These are phyloP conservation scores for Boletellus sp. DNA, from an alignment of 768 basidiomycete species.

Conservation along the genomic window DNA sequence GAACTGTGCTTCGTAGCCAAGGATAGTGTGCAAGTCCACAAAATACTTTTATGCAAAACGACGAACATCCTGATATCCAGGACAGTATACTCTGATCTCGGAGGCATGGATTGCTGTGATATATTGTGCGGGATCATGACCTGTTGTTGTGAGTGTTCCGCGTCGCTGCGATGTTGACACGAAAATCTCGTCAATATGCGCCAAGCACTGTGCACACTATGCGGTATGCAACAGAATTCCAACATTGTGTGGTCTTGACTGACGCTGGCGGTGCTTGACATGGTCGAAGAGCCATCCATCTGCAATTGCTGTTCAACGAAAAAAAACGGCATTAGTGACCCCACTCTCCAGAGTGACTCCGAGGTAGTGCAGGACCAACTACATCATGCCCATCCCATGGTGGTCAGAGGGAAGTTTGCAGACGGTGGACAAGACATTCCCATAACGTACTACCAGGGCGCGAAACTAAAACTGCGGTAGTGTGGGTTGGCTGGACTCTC, in stretches of 20 bases:
- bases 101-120: slow-evolving; percentile 25
- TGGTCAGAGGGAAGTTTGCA: slow-evolving; percentile 11
- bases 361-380: slow-evolving; percentile 19
- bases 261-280: neutral
- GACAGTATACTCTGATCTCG: neutral
- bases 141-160: slow-evolving; percentile 19
- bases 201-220: slow-evolving; percentile 12
- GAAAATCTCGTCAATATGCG: neutral
- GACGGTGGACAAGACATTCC: slow-evolving; percentile 4
- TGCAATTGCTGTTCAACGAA: slow-evolving; percentile 19
- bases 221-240: slow-evolving; percentile 9
- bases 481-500: neutral
- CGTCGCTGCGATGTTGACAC: neutral
- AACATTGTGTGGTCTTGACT: neutral
- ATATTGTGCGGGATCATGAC: slow-evolving; percentile 15
- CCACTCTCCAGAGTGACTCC: neutral
- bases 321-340: neutral
- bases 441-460: slow-evolving; percentile 15
- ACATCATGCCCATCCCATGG: slow-evolving; percentile 9
- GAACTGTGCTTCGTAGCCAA: too few species aligned
- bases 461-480: slow-evolving; percentile 12
- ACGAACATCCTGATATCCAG: neutral
- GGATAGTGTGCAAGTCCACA: too few species aligned
- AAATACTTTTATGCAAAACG: neutral
- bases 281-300: slow-evolving; percentile 3